Evolutionary conservation across 1,284 basidiomycete genomes (phyloP), one percentile per base, ranked within the genome.

Genomic region (Moniliella sp.): DNA sequence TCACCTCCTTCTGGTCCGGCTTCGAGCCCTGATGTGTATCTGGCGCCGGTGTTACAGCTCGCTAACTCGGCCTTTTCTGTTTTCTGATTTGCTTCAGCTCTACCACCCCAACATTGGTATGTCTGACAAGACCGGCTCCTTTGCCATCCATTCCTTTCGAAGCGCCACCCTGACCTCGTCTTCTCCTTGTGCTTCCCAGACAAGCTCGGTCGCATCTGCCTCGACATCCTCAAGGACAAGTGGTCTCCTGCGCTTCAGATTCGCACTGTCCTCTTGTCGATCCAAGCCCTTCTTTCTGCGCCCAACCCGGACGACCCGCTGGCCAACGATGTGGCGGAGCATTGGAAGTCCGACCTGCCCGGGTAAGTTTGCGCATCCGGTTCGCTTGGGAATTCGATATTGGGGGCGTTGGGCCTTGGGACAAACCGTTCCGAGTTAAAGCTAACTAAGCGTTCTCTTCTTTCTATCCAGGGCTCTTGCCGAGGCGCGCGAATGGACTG

Each of bases 261-360:
- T 64, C 78, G 91, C 44, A 97, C 91, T 0, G 88, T 99, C 34
- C 68, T 99, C 72, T n/a, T 99, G 32, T 94, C 88, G 15, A 72
- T 99, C 52, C 88, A 99, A 63, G 91, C 88, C 5, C 69, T 97
- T 14, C 69, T 97, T 18, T 83, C 79, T 44, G 78, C 91, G 4
- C 88, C 88, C 4, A 97, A 97, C 65, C 88, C 88, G 4, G 88
- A 99, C 55, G 88, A 99, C 61, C 88, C 88, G n/a, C 73, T 99
- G 12, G 88, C 88, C 12, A 70, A 70, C 52, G 69, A 72, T 47
- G 70, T 97, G 18, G 88, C 88, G 15, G 88, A 94, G 64, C 82
- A 94, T 57, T 97, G 93, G 72, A 97, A 97, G 66, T 82, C 91
- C 66, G 71, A 97, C 61, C n/a, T n/a, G n/a, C n/a, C n/a, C n/a